Conservation (phyloP, 139 green algal species). For the Coelastrella sp. region DNA sequence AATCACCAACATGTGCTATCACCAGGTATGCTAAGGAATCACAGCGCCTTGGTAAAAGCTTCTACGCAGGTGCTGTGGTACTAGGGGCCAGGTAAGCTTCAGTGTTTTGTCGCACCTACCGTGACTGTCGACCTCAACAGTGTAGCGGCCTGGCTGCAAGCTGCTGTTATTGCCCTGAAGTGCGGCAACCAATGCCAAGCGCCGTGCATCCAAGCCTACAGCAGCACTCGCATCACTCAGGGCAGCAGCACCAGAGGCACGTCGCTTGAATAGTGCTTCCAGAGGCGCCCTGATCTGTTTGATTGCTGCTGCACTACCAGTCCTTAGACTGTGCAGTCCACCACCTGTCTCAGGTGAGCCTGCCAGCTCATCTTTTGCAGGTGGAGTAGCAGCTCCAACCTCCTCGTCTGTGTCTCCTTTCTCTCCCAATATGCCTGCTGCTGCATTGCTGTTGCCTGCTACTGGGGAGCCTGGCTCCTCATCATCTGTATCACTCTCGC, state of each 20-base stretch:
- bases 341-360: conserved; percentile 3
- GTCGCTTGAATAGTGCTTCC: conserved; percentile 45
- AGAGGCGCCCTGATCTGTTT: conserved; percentile 28
- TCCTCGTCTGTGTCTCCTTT: conserved; percentile 15
- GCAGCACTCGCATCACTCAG: not conserved
- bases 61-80: too few relatives aligned
- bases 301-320: conserved; percentile 15
- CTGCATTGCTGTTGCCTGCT: not conserved
- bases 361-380: not conserved
- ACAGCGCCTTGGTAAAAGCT: too few relatives aligned
- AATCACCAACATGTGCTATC: too few relatives aligned
- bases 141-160: conserved; percentile 32
- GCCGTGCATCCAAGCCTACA: not conserved
- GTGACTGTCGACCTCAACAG: conserved; percentile 37
- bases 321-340: not conserved
- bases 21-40: too few relatives aligned
- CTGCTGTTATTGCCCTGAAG: conserved; percentile 37
- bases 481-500: conserved; percentile 28
- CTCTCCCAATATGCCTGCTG: not conserved
- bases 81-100: too few relatives aligned
- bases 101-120: too few relatives aligned
- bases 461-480: not conserved
- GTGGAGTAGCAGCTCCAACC: not conserved
- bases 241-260: not conserved
- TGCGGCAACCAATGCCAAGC: not conserved